phyloP scores from a whole-genome alignment of 306 rosid species.

The Quercus glauca region DNA sequence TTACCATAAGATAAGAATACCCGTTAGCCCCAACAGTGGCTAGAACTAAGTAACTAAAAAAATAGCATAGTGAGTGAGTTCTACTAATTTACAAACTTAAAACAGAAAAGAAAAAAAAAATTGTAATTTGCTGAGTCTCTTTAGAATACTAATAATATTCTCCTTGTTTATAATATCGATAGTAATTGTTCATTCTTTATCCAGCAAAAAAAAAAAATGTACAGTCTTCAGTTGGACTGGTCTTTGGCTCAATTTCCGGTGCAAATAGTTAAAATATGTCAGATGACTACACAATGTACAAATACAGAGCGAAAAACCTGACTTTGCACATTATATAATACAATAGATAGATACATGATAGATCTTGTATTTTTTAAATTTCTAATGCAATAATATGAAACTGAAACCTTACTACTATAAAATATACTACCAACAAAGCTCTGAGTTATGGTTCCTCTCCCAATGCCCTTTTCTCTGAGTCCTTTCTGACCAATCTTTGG shows the following conservation, averaged over 20 bases:
- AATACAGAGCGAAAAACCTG: neutral
- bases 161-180: neutral
- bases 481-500: conserved; percentile 27
- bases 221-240: conserved; percentile 34
- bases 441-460: conserved; percentile 16
- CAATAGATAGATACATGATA: no score
- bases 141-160: neutral
- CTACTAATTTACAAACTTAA: no score
- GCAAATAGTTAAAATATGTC: conserved; percentile 34
- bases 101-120: no score
- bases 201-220: neutral
- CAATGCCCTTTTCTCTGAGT: conserved; percentile 12
- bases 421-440: conserved; percentile 2
- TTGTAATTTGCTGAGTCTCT: no score
- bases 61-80: no score
- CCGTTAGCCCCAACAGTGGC: no score
- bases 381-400: neutral
- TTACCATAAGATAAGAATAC: no score
- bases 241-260: conserved; percentile 48
- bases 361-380: neutral
- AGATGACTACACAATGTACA: conserved; percentile 7
- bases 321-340: conserved; percentile 3
- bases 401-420: conserved; percentile 2
- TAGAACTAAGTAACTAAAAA: no score
- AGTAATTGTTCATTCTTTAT: neutral